These are phyloP conservation scores for Olyra latifolia DNA, from an alignment of 176 grass and related monocot species.

Conservation along the genomic window DNA sequence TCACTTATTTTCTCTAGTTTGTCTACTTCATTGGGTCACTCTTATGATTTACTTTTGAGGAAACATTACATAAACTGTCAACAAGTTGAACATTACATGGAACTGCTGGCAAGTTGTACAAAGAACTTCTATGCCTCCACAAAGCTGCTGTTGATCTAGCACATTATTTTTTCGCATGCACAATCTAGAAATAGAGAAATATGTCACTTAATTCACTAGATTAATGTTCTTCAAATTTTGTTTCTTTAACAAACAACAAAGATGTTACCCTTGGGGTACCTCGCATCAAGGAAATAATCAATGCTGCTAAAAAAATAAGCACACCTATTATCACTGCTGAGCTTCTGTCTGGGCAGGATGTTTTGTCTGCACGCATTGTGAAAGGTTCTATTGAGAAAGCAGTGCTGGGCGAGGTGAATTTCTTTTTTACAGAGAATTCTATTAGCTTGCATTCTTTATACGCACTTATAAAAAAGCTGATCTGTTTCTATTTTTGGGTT, in stretches of 20 bases:
- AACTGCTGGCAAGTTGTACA: background rate
- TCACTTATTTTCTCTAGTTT: slow-evolving; percentile 8
- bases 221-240: slow-evolving; percentile 7
- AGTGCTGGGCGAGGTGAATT: slow-evolving; percentile 66
- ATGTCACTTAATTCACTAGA: background rate
- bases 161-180: background rate
- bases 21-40: background rate
- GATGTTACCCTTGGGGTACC: slow-evolving; percentile 97
- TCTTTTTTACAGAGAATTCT: background rate
- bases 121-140: background rate
- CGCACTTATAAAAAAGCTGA: background rate
- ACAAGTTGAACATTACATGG: background rate
- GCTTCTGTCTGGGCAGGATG: slow-evolving; percentile 54
- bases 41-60: background rate
- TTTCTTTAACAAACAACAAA: slow-evolving; percentile 54
- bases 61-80: slow-evolving; percentile 27
- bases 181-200: slow-evolving; percentile 1
- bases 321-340: slow-evolving; percentile 74
- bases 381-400: slow-evolving; percentile 84
- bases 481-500: slow-evolving; percentile 7
- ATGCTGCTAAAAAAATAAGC: slow-evolving; percentile 92
- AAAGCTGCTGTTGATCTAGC: slow-evolving; percentile 1
- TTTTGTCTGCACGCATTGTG: slow-evolving; percentile 56
- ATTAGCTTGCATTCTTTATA: background rate
- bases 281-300: slow-evolving; percentile 98